Percentiles rank a stretch among this genome's conserved stretches.
Evolutionary conservation across 345 rosid species (phyloP).

Genomic region (Abelmoschus esculentus): DNA sequence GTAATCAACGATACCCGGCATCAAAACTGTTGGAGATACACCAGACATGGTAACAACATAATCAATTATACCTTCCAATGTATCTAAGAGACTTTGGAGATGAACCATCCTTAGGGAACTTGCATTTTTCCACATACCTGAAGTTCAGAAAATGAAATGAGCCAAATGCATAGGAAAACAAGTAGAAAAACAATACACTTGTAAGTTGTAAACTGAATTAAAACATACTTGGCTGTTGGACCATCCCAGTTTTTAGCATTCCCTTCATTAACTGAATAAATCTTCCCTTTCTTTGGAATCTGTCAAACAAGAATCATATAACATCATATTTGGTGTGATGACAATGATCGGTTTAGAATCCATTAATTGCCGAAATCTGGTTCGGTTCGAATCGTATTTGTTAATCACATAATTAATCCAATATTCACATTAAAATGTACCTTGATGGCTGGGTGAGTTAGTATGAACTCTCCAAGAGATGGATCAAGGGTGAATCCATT

Average conservation of each 20-base stretch:
- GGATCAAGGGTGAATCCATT: constrained; percentile 98
- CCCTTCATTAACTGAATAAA: constrained; percentile 93
- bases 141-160: constrained; percentile 2
- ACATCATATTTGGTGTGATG: no score
- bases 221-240: constrained; percentile 75
- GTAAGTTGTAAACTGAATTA: constrained; percentile 7
- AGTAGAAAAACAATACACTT: background rate
- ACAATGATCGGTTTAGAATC: no score
- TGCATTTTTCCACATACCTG: constrained; percentile 92
- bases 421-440: constrained; percentile 29
- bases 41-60: background rate
- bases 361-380: no score
- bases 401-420: background rate
- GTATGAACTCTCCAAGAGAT: constrained; percentile 93
- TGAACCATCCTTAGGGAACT: constrained; percentile 88
- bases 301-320: constrained; percentile 12
- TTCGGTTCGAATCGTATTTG: no score
- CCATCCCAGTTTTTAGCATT: constrained; percentile 96
- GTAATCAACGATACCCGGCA: background rate
- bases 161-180: constrained; percentile 3
- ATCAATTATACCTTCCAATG: constrained; percentile 65
- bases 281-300: constrained; percentile 93
- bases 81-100: constrained; percentile 89
- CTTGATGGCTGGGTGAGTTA: constrained; percentile 87
- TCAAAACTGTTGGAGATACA: background rate